Conservation (phyloP, 768 basidiomycete species). For the Termitomyces eurrhizus region DNA sequence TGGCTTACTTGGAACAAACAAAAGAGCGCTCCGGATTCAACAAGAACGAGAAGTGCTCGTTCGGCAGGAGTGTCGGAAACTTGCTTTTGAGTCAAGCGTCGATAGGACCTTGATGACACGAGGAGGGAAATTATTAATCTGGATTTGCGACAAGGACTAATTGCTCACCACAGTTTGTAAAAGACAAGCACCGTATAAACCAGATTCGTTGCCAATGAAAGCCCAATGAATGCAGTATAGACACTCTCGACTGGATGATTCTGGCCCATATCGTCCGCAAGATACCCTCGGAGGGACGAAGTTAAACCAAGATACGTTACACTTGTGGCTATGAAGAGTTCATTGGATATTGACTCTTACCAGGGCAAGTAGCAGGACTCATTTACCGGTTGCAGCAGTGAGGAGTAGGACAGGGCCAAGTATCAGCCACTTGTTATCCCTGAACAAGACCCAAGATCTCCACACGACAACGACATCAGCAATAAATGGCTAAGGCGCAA, state of each 20-base stretch:
- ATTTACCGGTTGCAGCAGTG: conserved; percentile 2
- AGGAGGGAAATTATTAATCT: background rate
- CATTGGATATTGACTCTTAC: background rate
- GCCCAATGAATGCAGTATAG: conserved; percentile 2
- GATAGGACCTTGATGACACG: background rate
- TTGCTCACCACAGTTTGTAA: background rate
- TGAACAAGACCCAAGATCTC: conserved; percentile 11
- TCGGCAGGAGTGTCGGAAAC: background rate
- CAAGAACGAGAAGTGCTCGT: background rate
- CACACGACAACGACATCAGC: conserved; percentile 10
- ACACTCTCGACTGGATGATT: background rate
- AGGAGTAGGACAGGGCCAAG: conserved; percentile 4
- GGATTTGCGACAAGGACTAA: background rate
- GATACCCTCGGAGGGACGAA: background rate
- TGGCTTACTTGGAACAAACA: background rate
- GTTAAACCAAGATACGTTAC: conserved; percentile 9
- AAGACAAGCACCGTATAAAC: background rate
- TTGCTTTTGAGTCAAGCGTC: background rate
- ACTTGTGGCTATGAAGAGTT: background rate
- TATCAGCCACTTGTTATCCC: conserved; percentile 6
- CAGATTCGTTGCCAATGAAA: conserved; percentile 4
- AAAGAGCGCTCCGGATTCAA: background rate
- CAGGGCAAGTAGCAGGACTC: background rate
- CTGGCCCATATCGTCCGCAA: background rate
- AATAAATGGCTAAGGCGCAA: conserved; percentile 1